Evolutionary conservation across 768 basidiomycete species (phyloP), one percentile per base, ranked within the genome.

Genomic region (Termitomyces sp.): DNA sequence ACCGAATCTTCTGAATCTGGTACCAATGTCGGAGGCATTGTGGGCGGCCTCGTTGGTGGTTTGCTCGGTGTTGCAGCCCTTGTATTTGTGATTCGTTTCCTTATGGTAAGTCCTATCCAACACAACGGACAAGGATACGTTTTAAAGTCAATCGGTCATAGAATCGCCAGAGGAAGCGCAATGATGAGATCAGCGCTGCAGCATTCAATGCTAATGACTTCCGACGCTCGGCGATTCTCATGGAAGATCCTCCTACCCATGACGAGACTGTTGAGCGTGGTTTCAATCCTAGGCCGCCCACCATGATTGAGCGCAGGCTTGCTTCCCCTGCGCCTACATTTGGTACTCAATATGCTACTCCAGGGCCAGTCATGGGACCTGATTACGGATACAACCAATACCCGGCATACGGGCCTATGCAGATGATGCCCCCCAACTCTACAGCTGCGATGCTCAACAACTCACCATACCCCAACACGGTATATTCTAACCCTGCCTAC

Each of bases 141-240:
- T 53, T n/a, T 44, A 18, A 40, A 22, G 16, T 52, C 44, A 54
- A 14, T 53, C 46, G 60, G 53, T 56, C 35, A 42, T 28, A 54
- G 50, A 48, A 60, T 26, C 60, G 83, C 76, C 77, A 79, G 53
- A 79, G 78, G 40, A 73, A 71, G 36, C 72, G 75, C 49, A 72
- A 74, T 61, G 74, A 71, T 20, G 69, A 74, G n/a, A 24, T 45
- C 4, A 73, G 73, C 0, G 77, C 78, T 28, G 65, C 69, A 48
- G 70, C 65, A 20, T 90, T 88, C 69, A 77, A 82, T 60, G 70
- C 84, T 1, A 68, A 72, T 45, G 78, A 78, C 10, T 88, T 88
- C 77, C 80, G 82, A 53, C 83, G 85, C 53, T 89, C 88, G 14
- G 81, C 80, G n/a, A 66, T 84, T 16, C 68, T 88, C 24, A 71